Percentiles rank a stretch among this genome's conserved stretches.
These are phyloP conservation scores for Zygoascus ofunaensis DNA, from an alignment of 805 yeast genomes.

Conservation along the genomic window DNA sequence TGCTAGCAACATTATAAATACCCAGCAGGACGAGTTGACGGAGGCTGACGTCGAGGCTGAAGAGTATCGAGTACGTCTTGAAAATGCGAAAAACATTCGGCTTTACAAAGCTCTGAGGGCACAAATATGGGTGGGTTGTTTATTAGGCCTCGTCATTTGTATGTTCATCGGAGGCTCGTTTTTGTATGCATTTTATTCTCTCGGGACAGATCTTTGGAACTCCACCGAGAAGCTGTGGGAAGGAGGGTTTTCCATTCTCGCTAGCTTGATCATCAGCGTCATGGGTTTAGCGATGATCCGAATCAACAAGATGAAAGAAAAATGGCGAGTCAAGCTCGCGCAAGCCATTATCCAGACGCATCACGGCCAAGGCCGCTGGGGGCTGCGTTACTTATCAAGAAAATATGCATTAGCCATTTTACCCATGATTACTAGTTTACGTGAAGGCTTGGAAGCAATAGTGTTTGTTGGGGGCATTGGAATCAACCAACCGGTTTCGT, in stretches of 20 bases:
- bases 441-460: slow-evolving; percentile 89
- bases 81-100: slow-evolving; percentile 11
- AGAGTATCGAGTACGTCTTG: too few species aligned
- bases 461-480: slow-evolving; percentile 88
- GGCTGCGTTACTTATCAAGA: slow-evolving; percentile 22
- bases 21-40: background rate
- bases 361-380: slow-evolving; percentile 15
- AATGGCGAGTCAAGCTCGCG: slow-evolving; percentile 63
- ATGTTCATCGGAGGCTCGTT: slow-evolving; percentile 63
- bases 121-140: slow-evolving; percentile 80
- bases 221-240: slow-evolving; percentile 85
- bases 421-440: slow-evolving; percentile 76
- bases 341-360: slow-evolving; percentile 27
- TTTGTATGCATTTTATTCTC: slow-evolving; percentile 57
- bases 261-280: slow-evolving; percentile 67
- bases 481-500: slow-evolving; percentile 54
- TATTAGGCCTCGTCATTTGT: slow-evolving; percentile 61
- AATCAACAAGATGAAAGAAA: slow-evolving; percentile 70
- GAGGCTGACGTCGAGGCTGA: slow-evolving; percentile 5
- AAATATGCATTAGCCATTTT: slow-evolving; percentile 64
- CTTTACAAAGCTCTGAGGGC: slow-evolving; percentile 40
- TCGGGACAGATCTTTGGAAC: slow-evolving; percentile 83
- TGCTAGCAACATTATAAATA: too few species aligned
- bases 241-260: slow-evolving; percentile 68
- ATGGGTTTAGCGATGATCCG: slow-evolving; percentile 83